Conservation (phyloP, 345 rosid genomes). For the thale cress (Arabidopsis thaliana) region TAIR10.1 NC_003071.7:9918501-9919000, state of each 20-base stretch:
- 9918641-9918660: constrained; percentile 92
- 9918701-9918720: constrained; percentile 92
- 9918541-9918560: not conserved
- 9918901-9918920: constrained; percentile 37
- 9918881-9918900: constrained; percentile 66
- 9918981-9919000: constrained; percentile 40
- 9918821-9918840: constrained; percentile 14
- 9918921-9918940: constrained; percentile 13
- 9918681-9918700: constrained; percentile 75
- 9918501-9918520: not conserved
- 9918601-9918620: constrained; percentile 80
- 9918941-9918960: not conserved
- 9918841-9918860: constrained; percentile 14
- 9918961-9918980: constrained; percentile 27
- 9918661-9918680: constrained; percentile 98
- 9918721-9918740: constrained; percentile 93
- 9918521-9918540: not conserved
- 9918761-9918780: constrained; percentile 60
- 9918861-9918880: constrained; percentile 59
- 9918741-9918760: constrained; percentile 92
- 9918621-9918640: constrained; percentile 73
- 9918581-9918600: constrained; percentile 69
- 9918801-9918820: not conserved
- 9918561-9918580: not conserved
- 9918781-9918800: not conserved